Base-by-base conservation (phyloP, 1,284 basidiomycete genomes). In the Austropuccinia psidii region DNA sequence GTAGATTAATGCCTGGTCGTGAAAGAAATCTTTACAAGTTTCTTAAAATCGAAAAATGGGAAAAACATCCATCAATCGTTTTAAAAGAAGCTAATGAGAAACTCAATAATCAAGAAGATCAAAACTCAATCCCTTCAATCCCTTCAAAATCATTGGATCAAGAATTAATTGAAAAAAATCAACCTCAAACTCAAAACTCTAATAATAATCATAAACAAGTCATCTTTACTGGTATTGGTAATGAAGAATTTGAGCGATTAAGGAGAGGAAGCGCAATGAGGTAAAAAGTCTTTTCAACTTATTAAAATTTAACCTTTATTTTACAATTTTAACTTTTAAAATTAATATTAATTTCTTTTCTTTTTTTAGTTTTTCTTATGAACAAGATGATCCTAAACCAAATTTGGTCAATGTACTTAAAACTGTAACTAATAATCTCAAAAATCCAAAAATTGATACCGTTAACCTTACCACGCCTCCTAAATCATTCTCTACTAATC, bases 31-130 rank as follows among this genome's bases (percentile, higher is more conserved):
- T 73, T 1, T 73, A 73, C 50, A 73, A 73, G 45, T 73, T 73
- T 29, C n/a, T 73, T 2, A 73, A 73, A 24, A 64, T 73, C 33
- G 70, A 73, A 73, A 50, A 39, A 64, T 73, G 70, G 70, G 58
- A 73, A 41, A 55, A 37, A 35, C 60, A 73, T 52, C 57, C 69
- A 15, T 72, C 69, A 4, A 47, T 72, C 49, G 54, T 70, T 19
- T n/a, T 70, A 31, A 57, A 57, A 35, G 67, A 70, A 37, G 67
- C 67, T 31, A 70, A 70, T 29, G 33, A n/a, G n/a, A 60, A 33
- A 37, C 35, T 37, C 55, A 57, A 45, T 55, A 1, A 31, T 19
- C 27, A 31, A 19, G 27, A 37, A 29, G 17, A 27, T 31, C n/a
- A 64, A n/a, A n/a, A 31, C 17, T 49, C 61, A 35, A 37, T 41